Base-by-base conservation (phyloP, 345 rosid genomes). In the Adansonia digitata region DNA sequence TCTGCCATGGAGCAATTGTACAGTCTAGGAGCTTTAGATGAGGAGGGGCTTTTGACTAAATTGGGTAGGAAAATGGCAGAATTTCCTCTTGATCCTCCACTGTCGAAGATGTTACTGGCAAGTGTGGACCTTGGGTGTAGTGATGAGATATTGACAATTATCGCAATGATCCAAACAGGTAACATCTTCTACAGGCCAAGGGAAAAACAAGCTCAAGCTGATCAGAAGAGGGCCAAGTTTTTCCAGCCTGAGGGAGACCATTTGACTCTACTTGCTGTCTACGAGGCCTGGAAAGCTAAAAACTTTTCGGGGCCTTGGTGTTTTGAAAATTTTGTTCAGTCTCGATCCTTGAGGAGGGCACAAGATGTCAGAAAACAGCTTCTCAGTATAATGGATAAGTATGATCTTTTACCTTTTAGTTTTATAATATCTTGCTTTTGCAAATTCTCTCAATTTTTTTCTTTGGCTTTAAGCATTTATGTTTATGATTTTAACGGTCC, bases 61-160 rank as follows among this genome's bases (percentile, higher is more conserved):
- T 79, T 89, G 61, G 98, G 98, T 52, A 92, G 97, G 80, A 89
- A 91, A 86, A 94, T 94, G 97, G 98, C 98, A 0, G 97, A 91
- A 77, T 94, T 94, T 83, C 98, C 98, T 78, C 80, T 94, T 57
- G 98, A 94, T 0, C 98, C 97, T 0, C 97, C 94, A 4, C 77
- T 94, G 34, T 92, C 97, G 0, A 94, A 94, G 81, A 94, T 94
- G 97, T 83, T 94, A 62, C 85, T 94, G 42, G 97, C 97, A 9
- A 92, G 97, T 86, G 97, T 91, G 59, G 97, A 94, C 77, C 89
- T 94, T 37, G 98, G 97, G 9, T 92, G 98, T 77, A 94, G 97
- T 49, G 97, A 92, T 78, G 98, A 94, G 88, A 88, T 94, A 22
- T 84, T 94, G 49, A 94, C 94, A 1, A 92, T 92, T 43, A 92